Evolutionary conservation across 2,329 filamentous ascomycete species (phyloP).

Genomic region (Paracoccidioides lutzii): DNA sequence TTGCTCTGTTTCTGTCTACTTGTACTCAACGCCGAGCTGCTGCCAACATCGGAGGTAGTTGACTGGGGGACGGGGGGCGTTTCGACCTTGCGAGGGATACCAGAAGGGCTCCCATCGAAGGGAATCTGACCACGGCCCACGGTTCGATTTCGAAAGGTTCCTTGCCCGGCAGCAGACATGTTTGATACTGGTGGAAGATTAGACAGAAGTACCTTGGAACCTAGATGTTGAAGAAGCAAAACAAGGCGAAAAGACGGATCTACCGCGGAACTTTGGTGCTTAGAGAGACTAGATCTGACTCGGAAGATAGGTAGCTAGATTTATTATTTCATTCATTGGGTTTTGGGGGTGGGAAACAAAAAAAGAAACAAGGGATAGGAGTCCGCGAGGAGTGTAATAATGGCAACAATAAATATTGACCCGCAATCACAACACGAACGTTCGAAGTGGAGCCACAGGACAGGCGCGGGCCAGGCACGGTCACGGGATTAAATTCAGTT

Average conservation of each 20-base stretch:
- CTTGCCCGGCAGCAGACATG: constrained; percentile 43
- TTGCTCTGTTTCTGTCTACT: constrained; percentile 95
- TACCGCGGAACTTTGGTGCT: neutral
- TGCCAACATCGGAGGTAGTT: constrained; percentile 40
- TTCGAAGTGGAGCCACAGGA: neutral
- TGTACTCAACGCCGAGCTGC: constrained; percentile 63
- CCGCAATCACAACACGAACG: neutral
- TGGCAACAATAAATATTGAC: too few relatives aligned
- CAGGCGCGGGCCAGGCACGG: neutral
- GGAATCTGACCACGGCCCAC: constrained; percentile 43
- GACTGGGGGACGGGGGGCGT: constrained; percentile 22
- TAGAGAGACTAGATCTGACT: too few relatives aligned
- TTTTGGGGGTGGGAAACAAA: too few relatives aligned
- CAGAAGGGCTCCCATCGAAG: constrained; percentile 44
- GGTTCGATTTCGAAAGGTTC: constrained; percentile 42
- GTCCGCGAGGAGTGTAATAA: too few relatives aligned
- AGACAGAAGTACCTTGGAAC: neutral
- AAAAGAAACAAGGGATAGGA: too few relatives aligned
- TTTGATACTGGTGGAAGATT: constrained; percentile 14
- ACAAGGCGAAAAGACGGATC: neutral
- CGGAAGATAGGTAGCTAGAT: too few relatives aligned
- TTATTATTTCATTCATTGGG: too few relatives aligned
- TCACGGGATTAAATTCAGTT: neutral
- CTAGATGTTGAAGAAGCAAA: neutral
- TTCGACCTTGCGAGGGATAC: constrained; percentile 50